A percentile compares a stretch with the other conserved stretches of the same genome.
phyloP scores from a whole-genome alignment of 2,329 filamentous ascomycete species.

The Colletotrichum sp. region DNA sequence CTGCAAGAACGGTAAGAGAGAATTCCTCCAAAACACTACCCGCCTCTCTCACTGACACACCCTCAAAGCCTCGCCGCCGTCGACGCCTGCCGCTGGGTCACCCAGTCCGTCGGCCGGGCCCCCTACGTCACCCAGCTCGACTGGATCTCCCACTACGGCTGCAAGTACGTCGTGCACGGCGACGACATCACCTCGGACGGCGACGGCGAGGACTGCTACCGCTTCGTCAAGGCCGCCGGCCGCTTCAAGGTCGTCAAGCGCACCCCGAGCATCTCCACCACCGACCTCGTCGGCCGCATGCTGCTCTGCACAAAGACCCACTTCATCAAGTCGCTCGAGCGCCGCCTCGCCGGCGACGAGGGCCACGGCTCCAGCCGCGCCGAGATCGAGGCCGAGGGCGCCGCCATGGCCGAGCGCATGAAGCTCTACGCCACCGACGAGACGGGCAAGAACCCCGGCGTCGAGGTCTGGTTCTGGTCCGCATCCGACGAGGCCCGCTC shows the following conservation, averaged over 20 bases:
- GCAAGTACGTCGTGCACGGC: conserved; percentile 93
- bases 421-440: conserved; percentile 87
- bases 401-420: conserved; percentile 78
- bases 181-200: conserved; percentile 97
- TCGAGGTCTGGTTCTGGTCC: conserved; percentile 86
- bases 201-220: conserved; percentile 94
- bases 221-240: conserved; percentile 92
- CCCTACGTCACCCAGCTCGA: conserved; percentile 94
- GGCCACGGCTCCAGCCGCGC: conserved; percentile 69
- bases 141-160: conserved; percentile 96
- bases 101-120: conserved; percentile 79
- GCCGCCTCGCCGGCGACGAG: conserved; percentile 71
- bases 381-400: conserved; percentile 68
- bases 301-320: conserved; percentile 93
- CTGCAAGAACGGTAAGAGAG: conserved; percentile 76
- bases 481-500: conserved; percentile 55
- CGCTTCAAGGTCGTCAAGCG: conserved; percentile 97
- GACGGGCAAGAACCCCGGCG: conserved; percentile 77
- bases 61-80: conserved; percentile 77
- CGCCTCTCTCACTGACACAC: not conserved
- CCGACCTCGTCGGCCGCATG: conserved; percentile 98
- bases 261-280: conserved; percentile 95
- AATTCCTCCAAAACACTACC: not conserved
- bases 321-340: conserved; percentile 83
- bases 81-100: conserved; percentile 95